Percentiles rank a stretch among this genome's conserved stretches.
These are phyloP conservation scores for Heliosperma pusillum DNA, from an alignment of 148 eudicot genomes.

Conservation along the genomic window DNA sequence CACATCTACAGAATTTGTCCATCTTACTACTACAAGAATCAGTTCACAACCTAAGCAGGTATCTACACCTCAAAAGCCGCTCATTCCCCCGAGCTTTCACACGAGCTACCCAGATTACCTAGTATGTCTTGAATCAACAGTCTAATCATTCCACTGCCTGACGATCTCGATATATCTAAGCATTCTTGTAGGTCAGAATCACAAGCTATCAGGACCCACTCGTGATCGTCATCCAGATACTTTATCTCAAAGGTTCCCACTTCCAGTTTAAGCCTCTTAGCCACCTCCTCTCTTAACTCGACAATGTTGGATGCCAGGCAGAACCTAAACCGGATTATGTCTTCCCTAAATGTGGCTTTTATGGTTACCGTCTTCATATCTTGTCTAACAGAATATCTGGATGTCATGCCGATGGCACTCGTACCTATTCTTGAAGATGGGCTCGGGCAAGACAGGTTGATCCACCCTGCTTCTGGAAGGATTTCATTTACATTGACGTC, in stretches of 20 bases:
- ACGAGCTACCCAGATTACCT: constrained; percentile 56
- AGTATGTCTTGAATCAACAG: constrained; percentile 54
- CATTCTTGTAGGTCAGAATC: constrained; percentile 78
- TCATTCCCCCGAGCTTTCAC: constrained; percentile 55
- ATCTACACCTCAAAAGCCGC: constrained; percentile 29
- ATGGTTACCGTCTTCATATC: constrained; percentile 61
- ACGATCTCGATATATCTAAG: constrained; percentile 48
- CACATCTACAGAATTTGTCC: constrained; percentile 19
- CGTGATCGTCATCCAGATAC: constrained; percentile 83
- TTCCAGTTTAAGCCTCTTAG: constrained; percentile 71
- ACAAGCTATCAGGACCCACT: constrained; percentile 68
- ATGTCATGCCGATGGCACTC: constrained; percentile 27
- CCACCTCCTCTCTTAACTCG: constrained; percentile 62
- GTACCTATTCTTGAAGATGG: constrained; percentile 28
- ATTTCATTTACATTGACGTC: constrained; percentile 38
- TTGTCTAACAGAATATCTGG: constrained; percentile 38
- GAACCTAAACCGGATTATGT: constrained; percentile 71
- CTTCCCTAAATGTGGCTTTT: constrained; percentile 77
- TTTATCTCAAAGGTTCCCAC: constrained; percentile 74
- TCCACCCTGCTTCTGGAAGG: constrained; percentile 42
- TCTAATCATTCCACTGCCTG: constrained; percentile 55
- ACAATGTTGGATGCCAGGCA: constrained; percentile 45
- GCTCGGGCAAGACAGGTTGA: constrained; percentile 26
- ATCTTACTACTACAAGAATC: constrained; percentile 34
- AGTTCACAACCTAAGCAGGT: constrained; percentile 30